phyloP scores from a whole-genome alignment of 2,329 filamentous ascomycete genomes.

The Ophiostoma triangulosporum region DNA sequence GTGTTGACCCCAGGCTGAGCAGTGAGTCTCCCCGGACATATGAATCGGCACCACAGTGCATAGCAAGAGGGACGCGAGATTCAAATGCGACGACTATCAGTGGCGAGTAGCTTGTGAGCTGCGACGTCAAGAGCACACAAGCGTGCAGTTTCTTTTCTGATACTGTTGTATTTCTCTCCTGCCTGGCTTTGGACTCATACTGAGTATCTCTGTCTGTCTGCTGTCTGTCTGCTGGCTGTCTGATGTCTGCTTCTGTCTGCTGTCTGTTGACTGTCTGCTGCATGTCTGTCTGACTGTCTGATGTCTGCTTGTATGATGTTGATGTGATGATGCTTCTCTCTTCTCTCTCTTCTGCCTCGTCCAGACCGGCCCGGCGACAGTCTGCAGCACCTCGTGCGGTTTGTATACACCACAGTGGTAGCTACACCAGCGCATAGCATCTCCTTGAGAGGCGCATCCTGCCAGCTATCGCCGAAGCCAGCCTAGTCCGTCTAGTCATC shows the following conservation, averaged over 20 bases:
- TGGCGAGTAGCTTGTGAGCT: not conserved
- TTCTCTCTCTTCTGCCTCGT: too few species aligned
- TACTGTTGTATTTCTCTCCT: conserved; percentile 11
- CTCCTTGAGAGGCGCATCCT: too few species aligned
- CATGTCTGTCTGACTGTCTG: conserved; percentile 9
- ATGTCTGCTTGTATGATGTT: conserved; percentile 18
- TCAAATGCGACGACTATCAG: not conserved
- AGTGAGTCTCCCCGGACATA: not conserved
- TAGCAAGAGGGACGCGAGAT: not conserved
- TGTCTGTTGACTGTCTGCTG: conserved; percentile 9
- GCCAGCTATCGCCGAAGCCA: too few species aligned
- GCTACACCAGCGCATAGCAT: too few species aligned
- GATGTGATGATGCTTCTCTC: conserved; percentile 40
- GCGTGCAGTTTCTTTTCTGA: not conserved
- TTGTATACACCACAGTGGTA: too few species aligned
- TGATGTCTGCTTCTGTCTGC: conserved; percentile 9
- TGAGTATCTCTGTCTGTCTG: not conserved
- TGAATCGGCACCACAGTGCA: not conserved
- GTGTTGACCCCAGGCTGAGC: not conserved
- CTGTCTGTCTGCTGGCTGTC: conserved; percentile 1
- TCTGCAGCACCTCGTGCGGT: too few species aligned
- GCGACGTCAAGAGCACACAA: not conserved
- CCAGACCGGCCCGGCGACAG: too few species aligned
- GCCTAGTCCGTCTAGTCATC: not conserved
- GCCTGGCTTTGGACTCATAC: conserved; percentile 3